Evolutionary conservation across 768 basidiomycete genomes (phyloP).

Genomic region (Hirschioporus abietinus): DNA sequence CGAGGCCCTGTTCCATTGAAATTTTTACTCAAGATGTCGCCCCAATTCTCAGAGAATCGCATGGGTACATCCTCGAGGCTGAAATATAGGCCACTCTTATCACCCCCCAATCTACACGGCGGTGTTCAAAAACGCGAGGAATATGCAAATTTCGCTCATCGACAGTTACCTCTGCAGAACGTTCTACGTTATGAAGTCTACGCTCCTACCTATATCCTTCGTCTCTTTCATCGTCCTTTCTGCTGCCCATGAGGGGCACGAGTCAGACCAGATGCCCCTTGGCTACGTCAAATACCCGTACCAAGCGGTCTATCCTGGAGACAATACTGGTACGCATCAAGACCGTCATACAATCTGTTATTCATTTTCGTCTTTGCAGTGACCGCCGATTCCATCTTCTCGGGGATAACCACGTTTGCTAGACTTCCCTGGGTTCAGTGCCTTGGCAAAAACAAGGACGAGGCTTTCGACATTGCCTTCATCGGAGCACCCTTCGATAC

Average conservation of each 20-base stretch:
- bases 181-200: constrained; percentile 1
- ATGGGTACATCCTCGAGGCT: background rate
- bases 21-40: background rate
- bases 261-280: constrained; percentile 51
- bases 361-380: constrained; percentile 31
- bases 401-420: constrained; percentile 82
- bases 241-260: constrained; percentile 30
- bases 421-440: constrained; percentile 83
- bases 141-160: background rate
- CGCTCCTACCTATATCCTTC: constrained; percentile 17
- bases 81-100: background rate
- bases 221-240: constrained; percentile 22
- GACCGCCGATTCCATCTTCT: constrained; percentile 74
- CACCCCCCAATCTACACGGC: background rate
- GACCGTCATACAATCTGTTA: background rate
- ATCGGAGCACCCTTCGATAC: constrained; percentile 77
- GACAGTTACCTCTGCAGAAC: background rate
- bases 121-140: background rate
- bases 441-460: constrained; percentile 53
- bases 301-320: constrained; percentile 50
- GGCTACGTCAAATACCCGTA: constrained; percentile 65
- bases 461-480: constrained; percentile 75
- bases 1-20: background rate
- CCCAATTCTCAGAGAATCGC: background rate
- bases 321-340: constrained; percentile 46